Base-by-base conservation (phyloP, 768 basidiomycete species). In the Trametes coccinea region DNA sequence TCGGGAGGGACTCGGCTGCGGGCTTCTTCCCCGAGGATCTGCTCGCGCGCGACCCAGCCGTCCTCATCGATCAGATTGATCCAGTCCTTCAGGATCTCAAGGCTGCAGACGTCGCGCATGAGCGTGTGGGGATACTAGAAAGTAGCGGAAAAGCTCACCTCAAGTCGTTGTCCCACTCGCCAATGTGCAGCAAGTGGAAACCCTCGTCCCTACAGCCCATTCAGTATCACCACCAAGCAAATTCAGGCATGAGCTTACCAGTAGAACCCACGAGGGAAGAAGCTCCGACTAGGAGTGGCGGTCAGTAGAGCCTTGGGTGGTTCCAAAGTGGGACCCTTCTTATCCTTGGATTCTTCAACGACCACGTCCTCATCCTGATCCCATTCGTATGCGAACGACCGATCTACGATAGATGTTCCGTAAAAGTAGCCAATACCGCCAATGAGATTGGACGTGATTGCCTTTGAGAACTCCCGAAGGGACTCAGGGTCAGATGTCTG, bases 231-330 rank as follows among this genome's bases (percentile, higher is more conserved):
- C 11, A 40, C 16, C 41, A 43, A 27, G 14, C 22, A 1, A 27
- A n/a, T 34, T 7, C 9, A 16, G 33, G 13, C n/a, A n/a, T 50
- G 5, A 11, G 46, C 72, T 53, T 73, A 91, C 92, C 95, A 98
- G 74, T 98, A 98, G 75, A 98, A 98, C 16, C 95, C 95, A 72
- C 95, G 81, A 0, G 95, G 95, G 80, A 98, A 98, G 79, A 98
- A 98, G 66, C 93, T 94, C 39, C 96, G 82, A 70, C 94, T 96
- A 4, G 95, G 95, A 0, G 96, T 98, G 0, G 93, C 95, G 7
- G 95, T 96, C 65, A 97, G 75, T 17, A 98, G 75, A 17, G 85
- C 84, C 60, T 79, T 86, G 6, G 92, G 88, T 37, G 90, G 88
- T 4, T 89, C 92, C 62, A 93, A 68, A 56, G 75, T 81, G 14